Percentiles rank a stretch among this genome's conserved stretches.
phyloP scores from a whole-genome alignment of 1,284 basidiomycete genomes.

The Gomphus sp. region DNA sequence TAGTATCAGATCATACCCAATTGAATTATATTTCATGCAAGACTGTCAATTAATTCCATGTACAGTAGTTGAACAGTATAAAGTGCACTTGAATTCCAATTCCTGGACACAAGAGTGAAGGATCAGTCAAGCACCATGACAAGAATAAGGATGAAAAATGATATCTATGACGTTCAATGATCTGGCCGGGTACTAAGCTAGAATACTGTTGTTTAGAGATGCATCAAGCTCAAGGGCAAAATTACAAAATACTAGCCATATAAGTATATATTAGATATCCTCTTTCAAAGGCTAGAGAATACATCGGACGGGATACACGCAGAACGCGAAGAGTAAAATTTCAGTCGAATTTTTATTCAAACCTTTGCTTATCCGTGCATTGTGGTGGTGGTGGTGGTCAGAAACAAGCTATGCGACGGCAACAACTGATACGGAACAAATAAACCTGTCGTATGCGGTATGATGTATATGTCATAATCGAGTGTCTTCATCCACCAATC shows the following conservation, averaged over 20 bases:
- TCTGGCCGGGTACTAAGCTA: too few species aligned
- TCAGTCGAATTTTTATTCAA: not conserved
- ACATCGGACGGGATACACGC: not conserved
- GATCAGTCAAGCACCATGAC: too few species aligned
- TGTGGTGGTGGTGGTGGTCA: not conserved
- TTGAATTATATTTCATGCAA: too few species aligned
- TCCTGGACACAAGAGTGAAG: too few species aligned
- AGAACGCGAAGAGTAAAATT: not conserved
- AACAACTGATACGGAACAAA: slow-evolving; percentile 20
- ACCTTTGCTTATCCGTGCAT: not conserved
- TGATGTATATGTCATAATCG: slow-evolving; percentile 45
- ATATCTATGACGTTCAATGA: too few species aligned
- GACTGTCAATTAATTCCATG: too few species aligned
- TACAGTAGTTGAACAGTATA: too few species aligned
- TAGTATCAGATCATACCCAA: too few species aligned
- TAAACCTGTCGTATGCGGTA: slow-evolving; percentile 36
- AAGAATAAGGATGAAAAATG: too few species aligned
- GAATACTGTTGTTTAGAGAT: too few species aligned
- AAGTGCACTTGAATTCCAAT: too few species aligned
- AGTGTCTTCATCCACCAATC: slow-evolving; percentile 37
- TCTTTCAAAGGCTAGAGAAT: not conserved
- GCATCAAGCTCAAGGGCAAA: too few species aligned
- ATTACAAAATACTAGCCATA: not conserved
- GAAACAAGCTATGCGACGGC: not conserved
- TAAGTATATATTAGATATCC: not conserved